Evolutionary conservation across 2,329 filamentous ascomycete genomes (phyloP).

Genomic region (Monilinia fructicola): DNA sequence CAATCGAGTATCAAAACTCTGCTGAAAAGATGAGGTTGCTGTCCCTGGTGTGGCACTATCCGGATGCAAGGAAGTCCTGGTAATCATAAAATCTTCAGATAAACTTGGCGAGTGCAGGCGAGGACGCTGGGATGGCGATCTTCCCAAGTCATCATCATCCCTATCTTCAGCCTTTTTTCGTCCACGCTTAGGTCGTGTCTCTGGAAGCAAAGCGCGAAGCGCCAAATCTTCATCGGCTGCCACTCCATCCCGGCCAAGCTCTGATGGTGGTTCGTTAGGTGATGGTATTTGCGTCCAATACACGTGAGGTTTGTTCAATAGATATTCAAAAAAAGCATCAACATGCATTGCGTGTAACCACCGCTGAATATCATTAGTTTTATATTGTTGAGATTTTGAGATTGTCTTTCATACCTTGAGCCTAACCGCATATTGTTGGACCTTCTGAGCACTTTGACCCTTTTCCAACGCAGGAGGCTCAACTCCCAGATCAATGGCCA

Average conservation of each 20-base stretch:
- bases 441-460: conserved; percentile 86
- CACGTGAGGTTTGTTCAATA: conserved; percentile 71
- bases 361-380: conserved; percentile 52
- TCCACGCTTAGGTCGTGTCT: conserved; percentile 64
- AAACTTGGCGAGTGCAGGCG: conserved; percentile 56
- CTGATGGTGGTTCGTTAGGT: conserved; percentile 59
- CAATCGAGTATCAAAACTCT: conserved; percentile 33
- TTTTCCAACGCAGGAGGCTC: conserved; percentile 79
- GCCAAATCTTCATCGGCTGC: conserved; percentile 85
- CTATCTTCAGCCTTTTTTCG: conserved; percentile 60
- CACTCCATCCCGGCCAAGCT: conserved; percentile 75
- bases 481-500: conserved; percentile 84
- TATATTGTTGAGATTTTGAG: conserved; percentile 1
- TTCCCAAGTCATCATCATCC: conserved; percentile 54
- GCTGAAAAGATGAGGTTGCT: conserved; percentile 39
- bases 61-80: conserved; percentile 40
- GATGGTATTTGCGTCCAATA: conserved; percentile 79
- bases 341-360: conserved; percentile 98
- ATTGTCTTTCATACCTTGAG: conserved; percentile 64
- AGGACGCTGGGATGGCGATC: conserved; percentile 58
- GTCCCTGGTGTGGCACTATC: conserved; percentile 45
- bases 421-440: conserved; percentile 90
- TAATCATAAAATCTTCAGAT: conserved; percentile 44
- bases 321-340: conserved; percentile 90
- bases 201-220: conserved; percentile 76